These are phyloP conservation scores for Penicillium palitans DNA, from an alignment of 2,329 filamentous ascomycete species.

Conservation along the genomic window DNA sequence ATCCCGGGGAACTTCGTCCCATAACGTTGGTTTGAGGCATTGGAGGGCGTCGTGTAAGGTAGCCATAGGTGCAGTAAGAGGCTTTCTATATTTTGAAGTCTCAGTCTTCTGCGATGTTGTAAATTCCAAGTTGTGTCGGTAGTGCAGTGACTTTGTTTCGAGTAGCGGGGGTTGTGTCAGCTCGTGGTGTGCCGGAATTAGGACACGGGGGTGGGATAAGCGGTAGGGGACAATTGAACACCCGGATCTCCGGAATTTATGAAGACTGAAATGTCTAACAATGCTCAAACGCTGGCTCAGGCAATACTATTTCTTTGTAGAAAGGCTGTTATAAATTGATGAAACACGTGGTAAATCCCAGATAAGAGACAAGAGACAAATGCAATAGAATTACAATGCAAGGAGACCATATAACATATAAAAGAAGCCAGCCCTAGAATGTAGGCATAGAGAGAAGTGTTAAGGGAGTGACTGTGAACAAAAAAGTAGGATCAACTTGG, in stretches of 20 bases:
- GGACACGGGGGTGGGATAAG: not conserved
- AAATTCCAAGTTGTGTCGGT: not conserved
- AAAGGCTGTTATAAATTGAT: not conserved
- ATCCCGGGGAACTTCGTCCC: constrained; percentile 50
- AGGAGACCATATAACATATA: not conserved
- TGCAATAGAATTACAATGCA: not conserved
- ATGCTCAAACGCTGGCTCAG: not conserved
- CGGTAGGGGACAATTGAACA: not conserved
- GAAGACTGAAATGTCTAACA: not conserved
- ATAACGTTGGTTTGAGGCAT: constrained; percentile 58
- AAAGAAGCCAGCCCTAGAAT: not conserved
- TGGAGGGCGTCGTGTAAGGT: constrained; percentile 61
- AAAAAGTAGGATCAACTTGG: not conserved
- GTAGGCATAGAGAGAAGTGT: not conserved
- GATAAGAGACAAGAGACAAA: not conserved
- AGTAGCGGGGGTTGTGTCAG: not conserved
- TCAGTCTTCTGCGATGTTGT: not conserved
- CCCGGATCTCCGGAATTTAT: not conserved
- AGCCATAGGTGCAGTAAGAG: constrained; percentile 48
- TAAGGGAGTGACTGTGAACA: not conserved
- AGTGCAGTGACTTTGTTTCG: not conserved
- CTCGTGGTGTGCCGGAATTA: not conserved
- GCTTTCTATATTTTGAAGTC: too few species aligned
- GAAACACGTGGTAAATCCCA: not conserved
- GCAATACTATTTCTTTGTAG: not conserved